Evolutionary conservation across 2,329 filamentous ascomycete species (phyloP).

Genomic region (Gnomoniopsis smithogilvyi): DNA sequence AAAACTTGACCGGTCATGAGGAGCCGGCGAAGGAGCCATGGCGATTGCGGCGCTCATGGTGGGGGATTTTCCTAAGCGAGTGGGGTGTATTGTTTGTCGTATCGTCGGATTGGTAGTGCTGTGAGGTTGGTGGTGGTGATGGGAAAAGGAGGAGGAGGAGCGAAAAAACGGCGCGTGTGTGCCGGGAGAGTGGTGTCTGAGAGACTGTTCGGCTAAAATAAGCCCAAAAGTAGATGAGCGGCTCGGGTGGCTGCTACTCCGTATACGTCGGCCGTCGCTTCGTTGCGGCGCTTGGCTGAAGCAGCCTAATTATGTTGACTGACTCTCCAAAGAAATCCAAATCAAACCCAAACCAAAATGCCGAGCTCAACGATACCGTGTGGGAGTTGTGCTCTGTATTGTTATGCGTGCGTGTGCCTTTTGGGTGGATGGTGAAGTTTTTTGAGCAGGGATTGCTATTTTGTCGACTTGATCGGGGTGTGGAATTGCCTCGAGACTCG

Average conservation of each 20-base stretch:
- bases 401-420: too few species aligned
- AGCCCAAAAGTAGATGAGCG: conserved; percentile 12
- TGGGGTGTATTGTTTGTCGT: neutral
- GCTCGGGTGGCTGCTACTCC: conserved; percentile 16
- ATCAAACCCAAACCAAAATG: neutral
- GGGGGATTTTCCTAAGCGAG: conserved; percentile 14
- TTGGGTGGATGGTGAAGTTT: too few species aligned
- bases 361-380: too few species aligned
- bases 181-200: conserved; percentile 5
- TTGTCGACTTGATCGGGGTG: too few species aligned
- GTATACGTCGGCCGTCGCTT: conserved; percentile 10
- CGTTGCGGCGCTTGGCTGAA: conserved; percentile 13
- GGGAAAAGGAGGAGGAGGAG: neutral
- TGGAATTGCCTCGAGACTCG: conserved; percentile 9
- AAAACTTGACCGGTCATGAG: conserved; percentile 60
- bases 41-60: conserved; percentile 67
- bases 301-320: conserved; percentile 8
- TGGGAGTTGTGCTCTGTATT: too few species aligned
- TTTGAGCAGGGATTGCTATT: too few species aligned
- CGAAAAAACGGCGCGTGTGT: neutral
- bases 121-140: neutral
- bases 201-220: conserved; percentile 12
- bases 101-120: neutral
- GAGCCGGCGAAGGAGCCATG: conserved; percentile 66
- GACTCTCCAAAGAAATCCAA: neutral